Evolutionary conservation across 1,284 basidiomycete genomes (phyloP).

Genomic region (Pyrrhoderma lamaoense): DNA sequence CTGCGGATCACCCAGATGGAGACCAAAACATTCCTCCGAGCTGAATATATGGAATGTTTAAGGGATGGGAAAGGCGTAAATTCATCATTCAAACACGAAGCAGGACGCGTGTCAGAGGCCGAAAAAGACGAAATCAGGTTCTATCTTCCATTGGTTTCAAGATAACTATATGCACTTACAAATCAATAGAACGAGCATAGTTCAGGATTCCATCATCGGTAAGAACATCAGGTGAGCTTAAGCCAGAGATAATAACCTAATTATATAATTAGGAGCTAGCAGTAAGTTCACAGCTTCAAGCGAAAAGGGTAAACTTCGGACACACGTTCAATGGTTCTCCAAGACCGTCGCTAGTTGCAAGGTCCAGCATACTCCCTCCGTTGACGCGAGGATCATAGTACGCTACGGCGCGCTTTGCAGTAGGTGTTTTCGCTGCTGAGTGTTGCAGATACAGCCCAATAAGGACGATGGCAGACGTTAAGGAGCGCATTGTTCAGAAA

Average conservation of each 20-base stretch:
- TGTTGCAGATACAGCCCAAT: not conserved
- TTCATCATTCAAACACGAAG: too few relatives aligned
- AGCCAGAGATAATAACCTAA: slow-evolving; percentile 31
- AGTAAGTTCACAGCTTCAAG: not conserved
- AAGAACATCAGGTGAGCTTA: slow-evolving; percentile 60
- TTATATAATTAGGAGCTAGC: slow-evolving; percentile 31
- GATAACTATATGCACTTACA: slow-evolving; percentile 36
- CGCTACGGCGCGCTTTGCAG: slow-evolving; percentile 23
- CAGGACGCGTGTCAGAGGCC: too few relatives aligned
- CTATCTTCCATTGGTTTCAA: too few relatives aligned
- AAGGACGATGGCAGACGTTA: too few relatives aligned
- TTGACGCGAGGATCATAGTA: slow-evolving; percentile 38
- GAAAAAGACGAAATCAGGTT: too few relatives aligned
- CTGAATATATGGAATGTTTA: slow-evolving; percentile 27
- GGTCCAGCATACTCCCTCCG: slow-evolving; percentile 49
- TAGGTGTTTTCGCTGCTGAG: not conserved
- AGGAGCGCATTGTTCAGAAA: too few relatives aligned
- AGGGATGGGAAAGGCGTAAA: not conserved
- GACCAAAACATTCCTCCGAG: slow-evolving; percentile 64
- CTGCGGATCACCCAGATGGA: slow-evolving; percentile 58
- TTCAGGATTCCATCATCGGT: slow-evolving; percentile 54
- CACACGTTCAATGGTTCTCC: slow-evolving; percentile 68
- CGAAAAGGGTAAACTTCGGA: not conserved
- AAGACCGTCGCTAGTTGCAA: slow-evolving; percentile 28
- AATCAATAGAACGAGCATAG: slow-evolving; percentile 58